These are phyloP conservation scores for Chamaecyparis obtusa DNA, from an alignment of 75 land plant species.

Conservation along the genomic window DNA sequence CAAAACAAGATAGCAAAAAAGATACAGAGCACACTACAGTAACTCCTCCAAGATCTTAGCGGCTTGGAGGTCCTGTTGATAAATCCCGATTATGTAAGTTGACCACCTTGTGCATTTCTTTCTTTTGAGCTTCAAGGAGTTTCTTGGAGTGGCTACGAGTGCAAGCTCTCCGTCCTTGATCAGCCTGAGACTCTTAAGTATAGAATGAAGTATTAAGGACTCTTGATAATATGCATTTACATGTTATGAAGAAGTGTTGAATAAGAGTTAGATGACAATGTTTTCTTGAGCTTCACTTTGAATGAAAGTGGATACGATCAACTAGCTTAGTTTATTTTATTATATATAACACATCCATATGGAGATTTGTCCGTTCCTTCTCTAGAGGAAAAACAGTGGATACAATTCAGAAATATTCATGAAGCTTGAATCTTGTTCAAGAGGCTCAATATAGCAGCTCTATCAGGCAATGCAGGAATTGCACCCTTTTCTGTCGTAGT, in stretches of 20 bases:
- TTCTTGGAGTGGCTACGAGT: too few species aligned
- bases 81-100: too few species aligned
- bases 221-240: not conserved
- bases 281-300: not conserved
- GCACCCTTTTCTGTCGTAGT: conserved; percentile 47
- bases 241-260: not conserved
- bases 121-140: too few species aligned
- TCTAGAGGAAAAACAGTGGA: not conserved
- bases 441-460: conserved; percentile 17
- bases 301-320: not conserved
- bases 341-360: too few species aligned
- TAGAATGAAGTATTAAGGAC: too few species aligned
- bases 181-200: too few species aligned
- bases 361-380: not conserved
- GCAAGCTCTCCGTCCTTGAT: too few species aligned
- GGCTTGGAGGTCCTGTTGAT: too few species aligned
- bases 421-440: conserved; percentile 11
- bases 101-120: too few species aligned
- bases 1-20: too few species aligned
- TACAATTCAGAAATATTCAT: not conserved
- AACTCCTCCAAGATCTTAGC: too few species aligned
- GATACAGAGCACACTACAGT: too few species aligned
- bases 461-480: conserved; percentile 41
- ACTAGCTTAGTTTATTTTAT: not conserved
- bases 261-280: not conserved